Evolutionary conservation across 108 stramenopile species (phyloP).

Genomic region (Licmophora abbreviata): DNA sequence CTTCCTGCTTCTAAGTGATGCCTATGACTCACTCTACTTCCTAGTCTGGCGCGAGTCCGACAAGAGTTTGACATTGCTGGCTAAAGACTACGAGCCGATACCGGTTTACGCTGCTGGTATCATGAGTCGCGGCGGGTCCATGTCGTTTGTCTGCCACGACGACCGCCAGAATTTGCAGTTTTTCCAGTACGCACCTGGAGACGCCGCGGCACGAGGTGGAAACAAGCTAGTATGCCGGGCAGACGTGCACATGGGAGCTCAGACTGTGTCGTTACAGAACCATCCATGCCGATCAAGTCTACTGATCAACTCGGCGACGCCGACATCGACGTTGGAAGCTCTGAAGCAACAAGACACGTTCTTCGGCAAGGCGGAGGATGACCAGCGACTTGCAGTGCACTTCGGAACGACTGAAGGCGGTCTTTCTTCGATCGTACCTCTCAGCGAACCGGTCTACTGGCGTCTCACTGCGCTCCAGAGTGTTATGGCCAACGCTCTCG

Average conservation of each 20-base stretch:
- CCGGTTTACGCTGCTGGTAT: constrained; percentile 76
- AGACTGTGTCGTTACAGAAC: constrained; percentile 59
- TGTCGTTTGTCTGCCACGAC: constrained; percentile 80
- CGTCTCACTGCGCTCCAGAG: constrained; percentile 84
- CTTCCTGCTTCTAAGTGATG: constrained; percentile 74
- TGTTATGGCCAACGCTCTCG: constrained; percentile 85
- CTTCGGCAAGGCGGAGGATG: constrained; percentile 70
- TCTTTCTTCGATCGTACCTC: constrained; percentile 62
- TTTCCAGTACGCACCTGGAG: constrained; percentile 89
- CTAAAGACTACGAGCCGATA: constrained; percentile 82
- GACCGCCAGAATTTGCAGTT: constrained; percentile 85
- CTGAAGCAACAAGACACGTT: constrained; percentile 80
- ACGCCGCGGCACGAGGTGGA: constrained; percentile 83
- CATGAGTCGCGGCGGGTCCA: constrained; percentile 66
- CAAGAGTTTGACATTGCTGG: constrained; percentile 78
- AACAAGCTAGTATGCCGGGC: constrained; percentile 87
- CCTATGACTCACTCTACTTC: constrained; percentile 83
- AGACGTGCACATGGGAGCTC: constrained; percentile 82
- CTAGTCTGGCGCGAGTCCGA: constrained; percentile 85
- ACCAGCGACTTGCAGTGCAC: constrained; percentile 73
- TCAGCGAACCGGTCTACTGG: constrained; percentile 85
- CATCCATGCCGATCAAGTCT: constrained; percentile 76
- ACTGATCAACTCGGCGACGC: constrained; percentile 61
- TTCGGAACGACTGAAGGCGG: constrained; percentile 89
- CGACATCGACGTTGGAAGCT: constrained; percentile 59